Base-by-base conservation (phyloP, 345 rosid species). In the Syzygium aqueum region DNA sequence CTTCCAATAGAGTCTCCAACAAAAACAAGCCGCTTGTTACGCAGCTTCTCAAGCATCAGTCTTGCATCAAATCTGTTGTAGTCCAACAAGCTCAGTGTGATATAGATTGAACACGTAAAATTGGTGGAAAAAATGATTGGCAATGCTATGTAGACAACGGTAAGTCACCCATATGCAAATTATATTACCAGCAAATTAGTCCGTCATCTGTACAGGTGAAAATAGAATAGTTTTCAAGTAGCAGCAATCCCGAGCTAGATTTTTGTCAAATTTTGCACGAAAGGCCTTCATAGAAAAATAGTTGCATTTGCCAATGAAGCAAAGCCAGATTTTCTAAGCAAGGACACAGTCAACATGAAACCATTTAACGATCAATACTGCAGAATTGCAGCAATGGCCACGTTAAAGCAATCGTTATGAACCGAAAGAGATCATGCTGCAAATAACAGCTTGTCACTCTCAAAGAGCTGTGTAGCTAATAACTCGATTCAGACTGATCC, bases 1-100 rank as follows among this genome's bases (percentile, higher is more conserved):
- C 99, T 95, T 63, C 99, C 99, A 27, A 97, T 94, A 2, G 99
- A 97, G 87, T 97, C 99, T 11, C 99, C 99, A 4, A 91, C 98
- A 85, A 97, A 97, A 19, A 95, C 99, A 19, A 97, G 86, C 89
- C 98, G 88, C 89, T 93, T 95, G 98, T 95, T 90, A 87, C 94
- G 88, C 84, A 96, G 92, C 27, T 92, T 95, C 93, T 97, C 98
- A 92, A 97, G 89, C 98, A 97, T 93, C 90, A 92, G n/a, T 90
- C 91, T 94, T 10, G 94, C 97, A 91, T 95, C 92, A 88, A 97
- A 96, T 89, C 99, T 97, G 92, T 49, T 21, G 25, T n/a, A 40
- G 77, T 85, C 53, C 54, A 73, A 73, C 27, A 73, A 73, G 49
- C 49, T 73, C 49, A 73, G 13, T 33, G 19, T 37, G 49, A 73